phyloP scores from a whole-genome alignment of 768 basidiomycete genomes.

The Coprinopsis marcescibilis region DNA sequence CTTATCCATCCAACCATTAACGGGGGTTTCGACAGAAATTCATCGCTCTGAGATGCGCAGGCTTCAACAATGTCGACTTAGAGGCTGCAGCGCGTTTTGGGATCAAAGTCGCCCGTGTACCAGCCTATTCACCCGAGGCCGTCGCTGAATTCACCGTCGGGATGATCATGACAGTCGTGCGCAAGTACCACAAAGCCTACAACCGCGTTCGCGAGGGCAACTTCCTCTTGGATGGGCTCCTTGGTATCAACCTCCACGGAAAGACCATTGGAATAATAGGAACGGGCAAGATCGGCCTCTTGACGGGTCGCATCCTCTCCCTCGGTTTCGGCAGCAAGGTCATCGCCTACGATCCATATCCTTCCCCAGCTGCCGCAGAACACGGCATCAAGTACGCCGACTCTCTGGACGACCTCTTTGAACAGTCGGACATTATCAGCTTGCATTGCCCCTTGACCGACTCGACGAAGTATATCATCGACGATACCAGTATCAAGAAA shows the following conservation, averaged over 20 bases:
- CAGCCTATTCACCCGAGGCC: slow-evolving; percentile 39
- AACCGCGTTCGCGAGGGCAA: slow-evolving; percentile 41
- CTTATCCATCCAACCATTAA: background rate
- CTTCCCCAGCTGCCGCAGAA: slow-evolving; percentile 25
- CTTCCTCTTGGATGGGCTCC: slow-evolving; percentile 38
- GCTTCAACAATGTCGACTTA: slow-evolving; percentile 39
- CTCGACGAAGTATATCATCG: slow-evolving; percentile 35
- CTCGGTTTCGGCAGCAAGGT: slow-evolving; percentile 35
- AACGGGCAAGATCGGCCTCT: slow-evolving; percentile 37
- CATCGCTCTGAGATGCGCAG: slow-evolving; percentile 35
- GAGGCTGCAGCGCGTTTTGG: slow-evolving; percentile 22
- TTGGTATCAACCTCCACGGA: slow-evolving; percentile 35
- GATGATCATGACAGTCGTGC: slow-evolving; percentile 40
- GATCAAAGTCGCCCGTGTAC: slow-evolving; percentile 35
- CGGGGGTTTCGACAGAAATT: slow-evolving; percentile 28
- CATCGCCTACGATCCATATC: slow-evolving; percentile 36
- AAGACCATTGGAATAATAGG: slow-evolving; percentile 42
- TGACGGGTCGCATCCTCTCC: slow-evolving; percentile 36
- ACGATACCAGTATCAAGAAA: slow-evolving; percentile 29
- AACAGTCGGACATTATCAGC: slow-evolving; percentile 34
- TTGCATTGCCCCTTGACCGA: slow-evolving; percentile 36
- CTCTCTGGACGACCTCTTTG: slow-evolving; percentile 29
- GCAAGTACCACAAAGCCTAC: slow-evolving; percentile 42
- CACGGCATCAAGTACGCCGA: slow-evolving; percentile 34
- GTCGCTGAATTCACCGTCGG: slow-evolving; percentile 41